Base-by-base conservation (phyloP, 352 stramenopile genomes). In the Phytophthora nicotianae region DNA sequence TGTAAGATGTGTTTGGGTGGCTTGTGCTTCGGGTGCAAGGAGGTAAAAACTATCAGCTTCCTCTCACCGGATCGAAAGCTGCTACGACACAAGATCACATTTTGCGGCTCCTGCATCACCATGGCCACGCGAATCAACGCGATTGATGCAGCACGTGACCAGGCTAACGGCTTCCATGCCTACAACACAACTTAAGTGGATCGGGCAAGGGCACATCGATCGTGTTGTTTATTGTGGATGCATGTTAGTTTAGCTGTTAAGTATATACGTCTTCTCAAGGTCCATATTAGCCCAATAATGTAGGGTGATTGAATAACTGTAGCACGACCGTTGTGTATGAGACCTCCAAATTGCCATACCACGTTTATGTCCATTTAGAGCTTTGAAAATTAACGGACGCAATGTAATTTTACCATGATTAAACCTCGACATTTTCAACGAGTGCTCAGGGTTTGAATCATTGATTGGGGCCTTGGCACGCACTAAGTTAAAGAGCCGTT, bases 31-130 rank as follows among this genome's bases (percentile, higher is more conserved):
- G 41, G 58, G 14, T 80, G 72, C 40, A 68, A 72, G 5, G 41
- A 75, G 38, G 58, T 71, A 2, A 72, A 75, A 41, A 77, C 68
- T 9, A 53, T 80, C 41, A 74, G 65, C 17, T 77, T 75, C 38
- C 53, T 80, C 55, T 54, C 62, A 14, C 63, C 53, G 0, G 54
- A 65, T 38, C 61, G 61, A 42, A 69, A 64, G 54, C 21, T 69
- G 14, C 17, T 69, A 0, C 54, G 61, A 38, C 61, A 49, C 23
- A 69, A 69, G n/a, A 58, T 60, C 23, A 59, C 41, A 0, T 69
- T 69, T 29, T 69, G 61, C 16, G 23, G 29, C 13, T 40, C 53
- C 11, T 68, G 61, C 19, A 8, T 68, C 13, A 54, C 48, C 16
- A 54, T 54, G 48, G 27, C 48, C n/a, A 29, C 48, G 3, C 27